A percentile compares a stretch with the other conserved stretches of the same genome.
These are phyloP conservation scores for Ascochyta lentis DNA, from an alignment of 2,329 filamentous ascomycete genomes.

Conservation along the genomic window DNA sequence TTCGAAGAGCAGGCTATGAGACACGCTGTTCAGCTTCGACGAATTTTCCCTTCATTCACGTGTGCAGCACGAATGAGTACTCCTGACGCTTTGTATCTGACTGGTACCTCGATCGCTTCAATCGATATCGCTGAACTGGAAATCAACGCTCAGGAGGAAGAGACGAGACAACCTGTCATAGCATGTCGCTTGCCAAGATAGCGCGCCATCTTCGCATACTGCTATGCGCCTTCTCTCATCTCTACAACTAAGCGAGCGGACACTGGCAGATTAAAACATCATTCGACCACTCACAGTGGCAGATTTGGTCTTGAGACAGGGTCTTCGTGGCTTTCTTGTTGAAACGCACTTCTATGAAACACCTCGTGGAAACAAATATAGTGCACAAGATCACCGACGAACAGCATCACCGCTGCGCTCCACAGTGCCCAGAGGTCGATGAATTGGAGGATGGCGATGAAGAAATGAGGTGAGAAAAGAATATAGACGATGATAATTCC, in stretches of 20 bases:
- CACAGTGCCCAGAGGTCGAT: neutral
- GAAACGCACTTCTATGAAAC: neutral
- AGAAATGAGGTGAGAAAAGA: too few species aligned
- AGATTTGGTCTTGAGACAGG: neutral
- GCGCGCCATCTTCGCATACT: neutral
- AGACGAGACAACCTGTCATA: too few species aligned
- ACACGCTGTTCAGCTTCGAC: too few species aligned
- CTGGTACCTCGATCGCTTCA: too few species aligned
- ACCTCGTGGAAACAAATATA: neutral
- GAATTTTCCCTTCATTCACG: too few species aligned
- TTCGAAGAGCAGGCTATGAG: too few species aligned
- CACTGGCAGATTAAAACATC: neutral
- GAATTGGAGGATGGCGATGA: neutral
- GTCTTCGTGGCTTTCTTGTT: neutral
- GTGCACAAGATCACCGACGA: neutral
- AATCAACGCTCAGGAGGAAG: too few species aligned
- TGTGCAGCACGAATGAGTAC: too few species aligned
- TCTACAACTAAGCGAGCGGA: neutral
- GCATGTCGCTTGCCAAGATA: neutral
- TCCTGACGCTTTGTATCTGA: too few species aligned
- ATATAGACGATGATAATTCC: too few species aligned
- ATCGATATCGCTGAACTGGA: too few species aligned
- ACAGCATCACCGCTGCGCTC: neutral
- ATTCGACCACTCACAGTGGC: too few species aligned
- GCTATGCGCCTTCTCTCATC: neutral